Evolutionary conservation across 192 early-diverging fungal genomes (phyloP), one percentile per base, ranked within the genome.

Genomic region (Pilaira anomala): DNA sequence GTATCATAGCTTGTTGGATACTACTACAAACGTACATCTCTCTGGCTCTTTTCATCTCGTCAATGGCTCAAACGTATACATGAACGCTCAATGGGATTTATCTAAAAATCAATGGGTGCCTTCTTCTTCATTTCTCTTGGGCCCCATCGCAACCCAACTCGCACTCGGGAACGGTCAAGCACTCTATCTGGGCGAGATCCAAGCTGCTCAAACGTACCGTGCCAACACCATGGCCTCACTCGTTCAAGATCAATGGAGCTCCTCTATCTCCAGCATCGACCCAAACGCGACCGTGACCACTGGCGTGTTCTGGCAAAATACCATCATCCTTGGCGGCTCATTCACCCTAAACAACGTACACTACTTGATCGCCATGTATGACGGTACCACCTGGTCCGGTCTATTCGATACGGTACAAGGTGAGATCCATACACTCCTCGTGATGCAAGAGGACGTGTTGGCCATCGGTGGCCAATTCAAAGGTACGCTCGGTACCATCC

Each of bases 401-500:
- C 62, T 84, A 7, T 36, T 75, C 3, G 61, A 54, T 22, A 64
- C 55, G 16, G 48, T 82, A 18, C 44, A 71, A 48, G 86, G 83
- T 26, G 75, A 84, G 55, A 73, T 87, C 7, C 63, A 76, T 55
- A 60, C 70, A 21, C 49, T 87, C 26, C 5, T 18, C 7, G 74
- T 72, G 51, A 71, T 77, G 19, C 63, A 75, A 5, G 69, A 84
- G 9, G 75, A 78, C 48, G 44, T 76, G 40, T 74, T 88, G 40
- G 83, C 81, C 55, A 74, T 86, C 26, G 84, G 84, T 45, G 83
- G 87, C 21, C 62, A 63, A 16, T 78, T 84, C 26, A 74, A 67
- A 44, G 55, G 66, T 7, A 66, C 65, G n/a, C 26, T 59, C n/a
- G 40, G 42, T 9, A 14, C 63, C 3, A 61, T 57, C 0, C 7